Conservation (phyloP, 2,329 filamentous ascomycete species). For the Saccharata proteae region DNA sequence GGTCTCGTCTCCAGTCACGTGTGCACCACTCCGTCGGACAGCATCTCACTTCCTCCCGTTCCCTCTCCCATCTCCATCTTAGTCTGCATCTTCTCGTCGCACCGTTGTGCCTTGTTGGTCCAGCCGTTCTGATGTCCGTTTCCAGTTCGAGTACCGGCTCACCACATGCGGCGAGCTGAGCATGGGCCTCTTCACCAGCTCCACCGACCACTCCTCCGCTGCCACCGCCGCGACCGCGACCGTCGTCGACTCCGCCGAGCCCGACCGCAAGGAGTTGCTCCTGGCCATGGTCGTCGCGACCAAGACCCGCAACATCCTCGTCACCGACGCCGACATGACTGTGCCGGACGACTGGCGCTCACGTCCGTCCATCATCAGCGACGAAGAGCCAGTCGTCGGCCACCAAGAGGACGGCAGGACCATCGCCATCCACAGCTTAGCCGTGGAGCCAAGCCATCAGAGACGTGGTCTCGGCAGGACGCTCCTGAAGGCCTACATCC, state of each 20-base stretch:
- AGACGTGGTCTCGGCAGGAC: conserved; percentile 60
- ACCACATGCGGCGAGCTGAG: conserved; percentile 62
- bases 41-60: conserved; percentile 1
- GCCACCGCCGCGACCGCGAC: conserved; percentile 44
- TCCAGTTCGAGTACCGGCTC: conserved; percentile 65
- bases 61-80: not conserved
- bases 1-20: not conserved
- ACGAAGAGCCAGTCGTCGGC: conserved; percentile 39
- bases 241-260: conserved; percentile 47
- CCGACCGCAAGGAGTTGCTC: conserved; percentile 50
- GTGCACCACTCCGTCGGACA: not conserved
- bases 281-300: conserved; percentile 71
- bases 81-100: not conserved
- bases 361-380: conserved; percentile 14
- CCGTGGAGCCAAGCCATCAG: conserved; percentile 65
- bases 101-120: not conserved
- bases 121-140: not conserved
- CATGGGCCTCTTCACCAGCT: conserved; percentile 65
- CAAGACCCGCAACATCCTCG: conserved; percentile 47
- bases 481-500: conserved; percentile 63
- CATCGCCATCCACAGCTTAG: conserved; percentile 71
- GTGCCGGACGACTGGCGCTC: conserved; percentile 56
- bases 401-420: conserved; percentile 65
- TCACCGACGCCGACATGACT: conserved; percentile 68
- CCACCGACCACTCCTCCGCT: conserved; percentile 32